Evolutionary conservation across 2,329 filamentous ascomycete genomes (phyloP).

Genomic region (Penicillium brevicompactum): DNA sequence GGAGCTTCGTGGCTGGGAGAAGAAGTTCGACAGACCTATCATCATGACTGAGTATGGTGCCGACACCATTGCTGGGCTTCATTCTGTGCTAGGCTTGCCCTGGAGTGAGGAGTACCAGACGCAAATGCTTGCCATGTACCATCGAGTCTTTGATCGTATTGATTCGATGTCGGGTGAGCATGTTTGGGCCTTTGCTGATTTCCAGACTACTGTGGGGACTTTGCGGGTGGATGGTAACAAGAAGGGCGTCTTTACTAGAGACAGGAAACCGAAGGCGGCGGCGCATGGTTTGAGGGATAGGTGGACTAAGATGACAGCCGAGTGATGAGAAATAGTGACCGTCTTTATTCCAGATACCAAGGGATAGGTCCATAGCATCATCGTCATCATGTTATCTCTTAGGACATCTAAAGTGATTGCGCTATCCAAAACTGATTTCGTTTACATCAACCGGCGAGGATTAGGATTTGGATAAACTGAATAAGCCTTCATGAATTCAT

Average conservation of each 20-base stretch:
- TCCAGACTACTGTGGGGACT: neutral
- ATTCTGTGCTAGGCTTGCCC: conserved; percentile 24
- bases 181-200: conserved; percentile 11
- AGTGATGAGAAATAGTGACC: too few relatives aligned
- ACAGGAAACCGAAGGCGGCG: conserved; percentile 2
- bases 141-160: conserved; percentile 32
- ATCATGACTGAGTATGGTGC: conserved; percentile 34
- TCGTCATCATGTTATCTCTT: too few relatives aligned
- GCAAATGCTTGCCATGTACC: conserved; percentile 29
- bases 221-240: conserved; percentile 2
- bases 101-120: conserved; percentile 36
- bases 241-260: conserved; percentile 4
- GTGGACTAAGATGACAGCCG: neutral
- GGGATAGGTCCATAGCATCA: too few relatives aligned
- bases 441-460: too few relatives aligned
- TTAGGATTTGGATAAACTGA: too few relatives aligned
- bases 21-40: conserved; percentile 31
- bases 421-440: too few relatives aligned
- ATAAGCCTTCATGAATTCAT: too few relatives aligned
- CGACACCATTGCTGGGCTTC: conserved; percentile 31
- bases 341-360: too few relatives aligned
- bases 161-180: conserved; percentile 30
- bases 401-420: too few relatives aligned
- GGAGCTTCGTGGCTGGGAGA: conserved; percentile 27
- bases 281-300: neutral